Conservation (phyloP, 768 basidiomycete genomes). For the Leccinum pellstonianum region DNA sequence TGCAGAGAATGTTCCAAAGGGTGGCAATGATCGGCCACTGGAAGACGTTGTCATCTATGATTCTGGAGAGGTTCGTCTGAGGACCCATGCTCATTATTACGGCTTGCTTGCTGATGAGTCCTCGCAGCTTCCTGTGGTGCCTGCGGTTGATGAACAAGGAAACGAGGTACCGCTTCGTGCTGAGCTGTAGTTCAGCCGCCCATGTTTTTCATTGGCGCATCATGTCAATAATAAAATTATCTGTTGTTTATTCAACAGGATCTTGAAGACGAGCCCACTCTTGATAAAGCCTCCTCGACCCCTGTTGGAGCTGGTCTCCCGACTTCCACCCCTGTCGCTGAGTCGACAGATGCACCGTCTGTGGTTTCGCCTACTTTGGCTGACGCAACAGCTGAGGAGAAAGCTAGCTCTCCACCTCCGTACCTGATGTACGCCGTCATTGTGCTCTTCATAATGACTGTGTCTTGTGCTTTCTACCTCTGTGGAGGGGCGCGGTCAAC, state of each 20-base stretch:
- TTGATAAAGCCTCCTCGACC: constrained; percentile 10
- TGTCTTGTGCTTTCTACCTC: constrained; percentile 44
- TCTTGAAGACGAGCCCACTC: constrained; percentile 21
- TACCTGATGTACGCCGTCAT: constrained; percentile 23
- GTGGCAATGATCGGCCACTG: constrained; percentile 64
- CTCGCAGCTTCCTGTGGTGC: constrained; percentile 51
- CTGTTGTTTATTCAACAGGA: constrained; percentile 51
- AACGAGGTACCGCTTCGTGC: constrained; percentile 91
- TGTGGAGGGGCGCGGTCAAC: constrained; percentile 41
- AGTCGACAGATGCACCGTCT: constrained; percentile 2
- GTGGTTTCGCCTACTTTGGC: constrained; percentile 1
- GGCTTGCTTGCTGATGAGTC: constrained; percentile 4
- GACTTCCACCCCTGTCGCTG: constrained; percentile 3
- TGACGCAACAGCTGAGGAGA: constrained; percentile 6
- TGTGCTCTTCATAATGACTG: constrained; percentile 42
- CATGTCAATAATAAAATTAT: constrained; percentile 52
- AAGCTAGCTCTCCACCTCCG: constrained; percentile 1
- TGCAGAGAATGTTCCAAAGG: constrained; percentile 74
- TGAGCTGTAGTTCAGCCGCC: constrained; percentile 75
- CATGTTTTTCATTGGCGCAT: constrained; percentile 34
- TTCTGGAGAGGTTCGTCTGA: constrained; percentile 75
- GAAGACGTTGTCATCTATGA: constrained; percentile 79
- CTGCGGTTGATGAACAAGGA: constrained; percentile 58
- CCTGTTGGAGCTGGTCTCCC: constrained; percentile 17
- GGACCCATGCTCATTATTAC: constrained; percentile 13